Base-by-base conservation (phyloP, 1,139 yeast genomes). In the Sugiyamaella sp. region DNA sequence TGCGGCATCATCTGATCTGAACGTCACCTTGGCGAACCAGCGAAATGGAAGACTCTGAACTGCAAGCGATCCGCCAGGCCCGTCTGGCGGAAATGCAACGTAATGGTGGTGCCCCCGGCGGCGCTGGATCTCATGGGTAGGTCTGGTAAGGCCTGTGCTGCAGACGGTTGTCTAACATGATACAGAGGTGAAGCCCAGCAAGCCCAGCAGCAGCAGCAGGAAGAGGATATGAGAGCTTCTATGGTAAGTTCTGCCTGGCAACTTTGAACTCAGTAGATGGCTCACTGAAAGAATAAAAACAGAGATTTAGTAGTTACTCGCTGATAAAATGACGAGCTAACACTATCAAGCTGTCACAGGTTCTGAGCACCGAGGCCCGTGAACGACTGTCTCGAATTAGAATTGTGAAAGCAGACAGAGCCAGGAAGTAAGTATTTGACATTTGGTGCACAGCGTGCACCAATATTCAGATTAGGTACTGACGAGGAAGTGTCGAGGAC, bases 331-430 rank as follows among this genome's bases (percentile, higher is more conserved):
- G n/a, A n/a, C n/a, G n/a, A n/a, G n/a, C n/a, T n/a, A n/a, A n/a
- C n/a, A n/a, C n/a, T n/a, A n/a, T n/a, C n/a, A n/a, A 70, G 71
- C 73, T 91, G 53, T 79, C 89, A 2, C 91, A 87, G 61, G 79
- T 89, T 14, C 74, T 93, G 47, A 88, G 87, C 56, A 84, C 90
- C 5, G 82, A 80, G 50, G 99, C 98, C 0, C 78, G 96, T 51
- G 98, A 93, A 69, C 78, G 99, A 59, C 77, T 93, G 53, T 82
- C 93, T 33, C 77, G 99, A 56, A 96, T 93, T 27, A 77, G 91
- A 43, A 81, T 93, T 66, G 99, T 93, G 41, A 80, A 93, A 65
- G 95, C 95, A 1, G 98, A 93, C 55, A 77, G 98, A 52, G 98
- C 96, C 0, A 80, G 81, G 48, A 88, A 89, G 70, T 65, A 46